Evolutionary conservation across 2,329 filamentous ascomycete genomes (phyloP).

Genomic region (Spiromastix sp.): DNA sequence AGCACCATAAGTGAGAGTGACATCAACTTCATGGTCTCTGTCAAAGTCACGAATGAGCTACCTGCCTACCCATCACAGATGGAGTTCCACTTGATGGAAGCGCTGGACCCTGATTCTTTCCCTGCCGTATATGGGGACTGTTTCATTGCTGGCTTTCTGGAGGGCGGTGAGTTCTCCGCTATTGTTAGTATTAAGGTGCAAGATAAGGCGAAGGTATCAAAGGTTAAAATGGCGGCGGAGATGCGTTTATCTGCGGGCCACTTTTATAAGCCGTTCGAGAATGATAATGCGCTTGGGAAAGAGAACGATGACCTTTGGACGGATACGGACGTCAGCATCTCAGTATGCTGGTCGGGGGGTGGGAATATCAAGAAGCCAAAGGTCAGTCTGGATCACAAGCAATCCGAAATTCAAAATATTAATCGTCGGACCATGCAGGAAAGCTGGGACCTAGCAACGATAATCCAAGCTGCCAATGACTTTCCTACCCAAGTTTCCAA

Average conservation of each 20-base stretch:
- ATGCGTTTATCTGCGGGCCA: slow-evolving; percentile 13
- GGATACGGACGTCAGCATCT: slow-evolving; percentile 23
- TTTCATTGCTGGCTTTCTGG: slow-evolving; percentile 24
- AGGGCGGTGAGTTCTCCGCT: slow-evolving; percentile 25
- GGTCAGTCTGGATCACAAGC: slow-evolving; percentile 1
- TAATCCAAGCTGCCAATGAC: slow-evolving; percentile 23
- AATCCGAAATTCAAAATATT: neutral
- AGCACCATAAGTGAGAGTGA: slow-evolving; percentile 14
- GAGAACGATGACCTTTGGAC: slow-evolving; percentile 9
- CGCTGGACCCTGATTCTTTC: slow-evolving; percentile 16
- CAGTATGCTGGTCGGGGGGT: slow-evolving; percentile 24
- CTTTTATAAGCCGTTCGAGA: slow-evolving; percentile 3
- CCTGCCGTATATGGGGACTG: slow-evolving; percentile 24
- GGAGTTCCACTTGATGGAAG: slow-evolving; percentile 10
- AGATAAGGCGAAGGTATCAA: slow-evolving; percentile 21
- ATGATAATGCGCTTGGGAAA: slow-evolving; percentile 10
- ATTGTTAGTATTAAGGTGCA: slow-evolving; percentile 23
- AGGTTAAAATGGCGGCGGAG: slow-evolving; percentile 24
- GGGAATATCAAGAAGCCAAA: slow-evolving; percentile 23
- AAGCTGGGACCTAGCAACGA: slow-evolving; percentile 21
- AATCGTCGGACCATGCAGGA: too few relatives aligned
- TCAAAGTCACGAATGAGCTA: slow-evolving; percentile 15
- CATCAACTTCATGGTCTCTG: slow-evolving; percentile 14
- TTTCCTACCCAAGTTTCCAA: slow-evolving; percentile 24
- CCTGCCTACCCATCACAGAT: slow-evolving; percentile 6